Base-by-base conservation (phyloP, 108 stramenopile species). In the Stephanodiscus triporus region DNA sequence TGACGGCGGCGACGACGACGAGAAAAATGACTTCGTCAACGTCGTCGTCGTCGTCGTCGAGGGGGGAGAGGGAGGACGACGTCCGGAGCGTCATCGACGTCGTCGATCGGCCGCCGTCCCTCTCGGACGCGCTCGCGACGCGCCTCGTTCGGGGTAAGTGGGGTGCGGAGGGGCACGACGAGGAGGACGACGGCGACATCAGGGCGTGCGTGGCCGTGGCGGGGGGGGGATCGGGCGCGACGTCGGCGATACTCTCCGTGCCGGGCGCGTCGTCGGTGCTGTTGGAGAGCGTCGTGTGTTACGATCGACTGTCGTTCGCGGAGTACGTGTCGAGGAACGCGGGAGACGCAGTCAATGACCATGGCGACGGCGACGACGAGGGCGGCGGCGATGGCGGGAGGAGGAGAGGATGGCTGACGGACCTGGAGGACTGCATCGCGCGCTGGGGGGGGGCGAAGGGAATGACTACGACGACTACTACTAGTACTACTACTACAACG, bases 241-340 rank as follows among this genome's bases (percentile, higher is more conserved):
- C 89, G 37, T 85, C 89, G 11, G 73, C 87, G 17, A 76, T 94
- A 64, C 81, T 89, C 0, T 84, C 91, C 16, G 90, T 84, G 1
- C 76, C 89, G 1, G 90, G 90, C 22, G 93, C 93, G 49, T 92
- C 91, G 29, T 73, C 77, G 0, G 19, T 89, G 13, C 59, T 94
- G 9, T 36, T 91, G 57, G 89, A 94, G 60, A 86, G 86, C 9
- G 66, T 81, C 29, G 76, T 90, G 0, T 67, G 82, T 6, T 91
- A 94, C 29, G 89, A 91, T 80, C 85, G 91, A 17, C 56, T 56
- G 27, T 87, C 89, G 5, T 94, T 85, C 78, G 84, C 77, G 2
- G 66, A 81, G 34, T 93, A 84, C 68, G 83, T 89, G 26, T 42
- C 76, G 37, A 53, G 22, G 30, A 78, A 62, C 54, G 63, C 16